phyloP scores from a whole-genome alignment of 2,329 filamentous ascomycete genomes.

The Xylariaceae sp. region DNA sequence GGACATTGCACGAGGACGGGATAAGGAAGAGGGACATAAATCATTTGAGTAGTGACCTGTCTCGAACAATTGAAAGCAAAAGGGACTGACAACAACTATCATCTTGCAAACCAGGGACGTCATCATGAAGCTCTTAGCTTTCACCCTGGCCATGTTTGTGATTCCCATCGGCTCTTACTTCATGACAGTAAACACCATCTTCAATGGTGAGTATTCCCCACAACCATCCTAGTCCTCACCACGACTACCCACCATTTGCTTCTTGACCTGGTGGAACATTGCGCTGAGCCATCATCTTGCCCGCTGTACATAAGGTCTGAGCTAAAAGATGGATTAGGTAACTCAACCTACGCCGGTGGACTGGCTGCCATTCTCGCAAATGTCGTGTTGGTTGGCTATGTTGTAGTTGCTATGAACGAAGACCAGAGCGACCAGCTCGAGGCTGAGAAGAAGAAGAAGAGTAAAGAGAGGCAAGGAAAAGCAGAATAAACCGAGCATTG shows the following conservation, averaged over 20 bases:
- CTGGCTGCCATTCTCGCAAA: slow-evolving; percentile 87
- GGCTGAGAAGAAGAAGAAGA: slow-evolving; percentile 35
- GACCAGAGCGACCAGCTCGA: slow-evolving; percentile 54
- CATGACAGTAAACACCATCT: slow-evolving; percentile 67
- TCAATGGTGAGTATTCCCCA: slow-evolving; percentile 56
- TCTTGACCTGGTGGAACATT: no score
- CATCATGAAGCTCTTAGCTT: slow-evolving; percentile 82
- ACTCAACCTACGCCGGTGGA: slow-evolving; percentile 80
- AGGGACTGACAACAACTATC: no score
- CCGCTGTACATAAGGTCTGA: background rate
- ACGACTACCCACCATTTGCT: background rate
- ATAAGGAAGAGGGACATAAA: background rate
- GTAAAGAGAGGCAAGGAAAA: slow-evolving; percentile 37
- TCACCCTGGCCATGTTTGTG: slow-evolving; percentile 87
- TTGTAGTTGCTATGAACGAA: slow-evolving; percentile 86
- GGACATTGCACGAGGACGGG: no score
- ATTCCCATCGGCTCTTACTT: slow-evolving; percentile 88
- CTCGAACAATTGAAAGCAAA: no score
- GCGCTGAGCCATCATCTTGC: no score
- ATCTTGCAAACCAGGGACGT: no score
- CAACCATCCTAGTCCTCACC: slow-evolving; percentile 1
- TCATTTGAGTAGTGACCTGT: no score
- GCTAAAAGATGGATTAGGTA: slow-evolving; percentile 46
- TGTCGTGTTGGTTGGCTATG: slow-evolving; percentile 81
- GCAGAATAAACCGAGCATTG: slow-evolving; percentile 7